Evolutionary conservation across 306 rosid genomes (phyloP).

Genomic region (Malus asiatica): DNA sequence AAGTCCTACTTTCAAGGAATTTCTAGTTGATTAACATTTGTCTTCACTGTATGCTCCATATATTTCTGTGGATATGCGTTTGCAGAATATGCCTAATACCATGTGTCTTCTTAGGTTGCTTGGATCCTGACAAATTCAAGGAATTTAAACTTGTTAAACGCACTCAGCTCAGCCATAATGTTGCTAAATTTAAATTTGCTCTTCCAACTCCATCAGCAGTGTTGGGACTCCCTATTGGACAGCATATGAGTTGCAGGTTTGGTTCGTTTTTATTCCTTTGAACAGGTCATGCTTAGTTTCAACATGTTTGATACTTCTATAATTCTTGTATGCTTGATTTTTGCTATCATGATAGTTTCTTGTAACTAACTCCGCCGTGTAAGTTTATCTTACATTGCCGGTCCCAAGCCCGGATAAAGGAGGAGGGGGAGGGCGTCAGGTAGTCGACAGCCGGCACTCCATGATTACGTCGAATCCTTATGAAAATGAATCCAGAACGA

Average conservation of each 20-base stretch:
- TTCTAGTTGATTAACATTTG: not conserved
- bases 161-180: conserved; percentile 46
- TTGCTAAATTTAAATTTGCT: conserved; percentile 55
- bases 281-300: not conserved
- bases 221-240: conserved; percentile 85
- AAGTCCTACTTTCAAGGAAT: not conserved
- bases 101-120: conserved; percentile 31
- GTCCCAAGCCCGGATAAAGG: too few relatives aligned
- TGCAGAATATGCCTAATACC: not conserved
- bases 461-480: too few relatives aligned
- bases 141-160: conserved; percentile 56
- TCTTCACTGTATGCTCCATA: not conserved
- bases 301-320: not conserved
- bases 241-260: conserved; percentile 60
- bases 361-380: not conserved
- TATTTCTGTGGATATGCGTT: not conserved
- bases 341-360: not conserved
- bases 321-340: not conserved
- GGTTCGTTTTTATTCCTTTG: not conserved
- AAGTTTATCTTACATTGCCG: too few relatives aligned
- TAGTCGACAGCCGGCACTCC: too few relatives aligned
- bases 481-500: too few relatives aligned
- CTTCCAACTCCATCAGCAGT: conserved; percentile 54
- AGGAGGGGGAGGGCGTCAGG: too few relatives aligned
- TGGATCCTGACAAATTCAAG: conserved; percentile 54